Percentiles rank a stretch among this genome's conserved stretches.
These are phyloP conservation scores for Pseudopyricularia javanii DNA, from an alignment of 2,329 filamentous ascomycete species.

Conservation along the genomic window DNA sequence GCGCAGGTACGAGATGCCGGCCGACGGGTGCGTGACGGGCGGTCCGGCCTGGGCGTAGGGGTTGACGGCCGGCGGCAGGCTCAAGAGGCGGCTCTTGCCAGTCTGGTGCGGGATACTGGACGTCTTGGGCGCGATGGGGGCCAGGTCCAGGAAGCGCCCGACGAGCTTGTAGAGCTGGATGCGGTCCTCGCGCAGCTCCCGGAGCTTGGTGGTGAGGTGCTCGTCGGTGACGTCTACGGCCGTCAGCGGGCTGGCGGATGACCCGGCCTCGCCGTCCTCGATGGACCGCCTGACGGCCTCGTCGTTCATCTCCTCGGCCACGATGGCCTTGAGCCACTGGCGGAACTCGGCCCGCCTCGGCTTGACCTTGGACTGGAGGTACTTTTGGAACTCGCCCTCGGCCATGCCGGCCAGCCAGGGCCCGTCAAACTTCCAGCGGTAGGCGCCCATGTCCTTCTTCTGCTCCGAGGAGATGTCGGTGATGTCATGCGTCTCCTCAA, in stretches of 20 bases:
- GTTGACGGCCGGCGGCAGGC: slow-evolving; percentile 15
- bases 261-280: slow-evolving; percentile 20
- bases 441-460: slow-evolving; percentile 23
- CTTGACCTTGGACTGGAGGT: slow-evolving; percentile 40
- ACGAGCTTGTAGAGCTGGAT: slow-evolving; percentile 39
- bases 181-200: slow-evolving; percentile 37
- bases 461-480: slow-evolving; percentile 27
- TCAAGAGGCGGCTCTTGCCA: slow-evolving; percentile 4
- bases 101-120: slow-evolving; percentile 6
- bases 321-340: slow-evolving; percentile 33
- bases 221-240: slow-evolving; percentile 32
- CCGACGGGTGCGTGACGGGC: slow-evolving; percentile 49
- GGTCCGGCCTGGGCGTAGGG: slow-evolving; percentile 42
- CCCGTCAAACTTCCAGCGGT: slow-evolving; percentile 54
- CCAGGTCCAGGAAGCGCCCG: slow-evolving; percentile 49
- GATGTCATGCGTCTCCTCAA: slow-evolving; percentile 44
- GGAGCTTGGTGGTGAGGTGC: slow-evolving; percentile 39
- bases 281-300: slow-evolving; percentile 21
- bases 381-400: slow-evolving; percentile 46
- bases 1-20: slow-evolving; percentile 49
- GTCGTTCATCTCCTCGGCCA: slow-evolving; percentile 32
- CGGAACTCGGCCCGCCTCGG: slow-evolving; percentile 42
- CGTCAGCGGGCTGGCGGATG: slow-evolving; percentile 15
- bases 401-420: slow-evolving; percentile 54
- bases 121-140: slow-evolving; percentile 27